Conservation (phyloP, 805 yeast species). For the Vanderwaltozyma polyspora region DNA sequence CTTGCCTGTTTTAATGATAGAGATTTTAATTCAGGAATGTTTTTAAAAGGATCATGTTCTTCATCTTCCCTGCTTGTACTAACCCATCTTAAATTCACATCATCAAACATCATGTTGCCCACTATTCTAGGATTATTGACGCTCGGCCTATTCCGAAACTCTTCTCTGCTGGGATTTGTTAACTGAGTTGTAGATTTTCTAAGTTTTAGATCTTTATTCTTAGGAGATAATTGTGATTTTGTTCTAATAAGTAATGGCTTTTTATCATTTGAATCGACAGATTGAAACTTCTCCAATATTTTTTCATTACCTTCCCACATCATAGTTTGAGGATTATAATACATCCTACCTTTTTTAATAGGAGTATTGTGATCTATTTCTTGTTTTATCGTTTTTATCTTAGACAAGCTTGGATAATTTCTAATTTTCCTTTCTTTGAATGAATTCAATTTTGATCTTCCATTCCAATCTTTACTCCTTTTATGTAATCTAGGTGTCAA, state of each 20-base stretch:
- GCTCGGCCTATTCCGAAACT: neutral
- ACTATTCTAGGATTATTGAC: conserved; percentile 14
- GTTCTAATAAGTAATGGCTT: conserved; percentile 17
- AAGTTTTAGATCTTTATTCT: neutral
- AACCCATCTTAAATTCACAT: conserved; percentile 25
- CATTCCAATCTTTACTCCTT: conserved; percentile 15
- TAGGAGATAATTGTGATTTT: neutral
- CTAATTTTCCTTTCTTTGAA: conserved; percentile 11
- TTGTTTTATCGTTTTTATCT: conserved; percentile 25
- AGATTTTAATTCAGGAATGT: conserved; percentile 15
- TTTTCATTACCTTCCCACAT: conserved; percentile 25
- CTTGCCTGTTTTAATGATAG: conserved; percentile 1
- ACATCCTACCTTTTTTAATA: conserved; percentile 21
- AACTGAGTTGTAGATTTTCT: neutral
- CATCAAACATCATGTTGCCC: conserved; percentile 27
- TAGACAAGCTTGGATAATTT: conserved; percentile 3
- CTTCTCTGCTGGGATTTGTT: neutral
- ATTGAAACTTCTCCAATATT: conserved; percentile 17
- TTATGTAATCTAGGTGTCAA: conserved; percentile 21
- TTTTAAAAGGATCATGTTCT: conserved; percentile 23
- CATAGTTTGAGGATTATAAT: conserved; percentile 22
- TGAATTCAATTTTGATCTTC: conserved; percentile 10
- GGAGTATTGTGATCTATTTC: conserved; percentile 27
- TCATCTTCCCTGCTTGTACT: conserved; percentile 15
- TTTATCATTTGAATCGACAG: conserved; percentile 13